Conservation (phyloP, 2,329 filamentous ascomycete genomes). For the Arthrobotrys sphaeroides region DNA sequence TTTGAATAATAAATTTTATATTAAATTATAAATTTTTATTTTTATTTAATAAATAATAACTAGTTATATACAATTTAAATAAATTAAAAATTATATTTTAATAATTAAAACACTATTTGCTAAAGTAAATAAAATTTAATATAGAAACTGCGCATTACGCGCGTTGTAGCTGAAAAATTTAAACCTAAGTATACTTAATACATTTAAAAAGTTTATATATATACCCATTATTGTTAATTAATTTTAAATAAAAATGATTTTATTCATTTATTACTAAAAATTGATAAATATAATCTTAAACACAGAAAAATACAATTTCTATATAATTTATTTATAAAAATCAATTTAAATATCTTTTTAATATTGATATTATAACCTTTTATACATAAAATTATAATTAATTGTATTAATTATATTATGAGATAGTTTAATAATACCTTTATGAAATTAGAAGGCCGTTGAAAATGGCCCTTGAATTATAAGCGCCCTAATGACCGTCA, state of each 20-base stretch:
- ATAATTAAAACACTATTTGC: no score
- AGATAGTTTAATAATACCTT: no score
- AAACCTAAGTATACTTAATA: background rate
- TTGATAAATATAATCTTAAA: background rate
- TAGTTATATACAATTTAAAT: no score
- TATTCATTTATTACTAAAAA: constrained; percentile 16
- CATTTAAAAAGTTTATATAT: constrained; percentile 6
- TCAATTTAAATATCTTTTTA: background rate
- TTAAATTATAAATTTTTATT: no score
- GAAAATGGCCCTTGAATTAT: no score
- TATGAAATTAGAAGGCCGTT: no score
- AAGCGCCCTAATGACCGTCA: background rate
- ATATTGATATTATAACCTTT: constrained; percentile 1
- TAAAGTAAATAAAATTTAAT: no score
- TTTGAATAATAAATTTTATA: no score
- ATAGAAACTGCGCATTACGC: background rate
- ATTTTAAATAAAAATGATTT: constrained; percentile 8
- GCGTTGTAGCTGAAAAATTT: background rate
- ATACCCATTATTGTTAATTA: constrained; percentile 3
- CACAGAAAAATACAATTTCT: constrained; percentile 10
- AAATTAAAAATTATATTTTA: no score
- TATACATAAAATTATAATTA: constrained; percentile 1
- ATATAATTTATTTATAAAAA: constrained; percentile 13
- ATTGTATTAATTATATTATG: background rate
- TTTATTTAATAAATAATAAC: no score